Percentiles rank a stretch among this genome's conserved stretches.
Conservation (phyloP, 257 asterid genomes). For the Nemophila menziesii region DNA sequence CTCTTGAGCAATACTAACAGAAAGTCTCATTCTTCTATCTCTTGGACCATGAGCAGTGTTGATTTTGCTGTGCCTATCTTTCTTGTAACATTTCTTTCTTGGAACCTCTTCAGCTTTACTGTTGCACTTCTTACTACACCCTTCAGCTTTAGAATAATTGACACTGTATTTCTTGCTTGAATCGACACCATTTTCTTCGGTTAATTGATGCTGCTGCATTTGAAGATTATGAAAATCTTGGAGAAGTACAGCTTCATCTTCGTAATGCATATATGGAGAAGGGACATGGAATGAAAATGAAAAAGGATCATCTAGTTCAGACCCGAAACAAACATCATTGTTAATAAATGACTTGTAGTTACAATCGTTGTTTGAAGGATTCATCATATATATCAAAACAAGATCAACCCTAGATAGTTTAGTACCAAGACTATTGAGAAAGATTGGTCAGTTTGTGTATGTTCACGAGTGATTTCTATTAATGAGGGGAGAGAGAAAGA, state of each 20-base stretch:
- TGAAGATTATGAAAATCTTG: slow-evolving; percentile 23
- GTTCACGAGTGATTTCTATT: background rate
- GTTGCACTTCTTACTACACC: background rate
- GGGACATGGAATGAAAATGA: slow-evolving; percentile 18
- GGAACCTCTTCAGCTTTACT: background rate
- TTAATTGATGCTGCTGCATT: slow-evolving; percentile 7
- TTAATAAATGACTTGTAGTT: slow-evolving; percentile 16
- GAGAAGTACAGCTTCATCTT: slow-evolving; percentile 21
- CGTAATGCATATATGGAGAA: slow-evolving; percentile 26
- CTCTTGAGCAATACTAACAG: slow-evolving; percentile 40
- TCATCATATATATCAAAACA: slow-evolving; percentile 17
- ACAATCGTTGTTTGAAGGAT: slow-evolving; percentile 18
- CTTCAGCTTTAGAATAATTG: background rate
- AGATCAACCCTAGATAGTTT: background rate
- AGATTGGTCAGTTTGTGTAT: slow-evolving; percentile 6
- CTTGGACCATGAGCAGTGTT: slow-evolving; percentile 58
- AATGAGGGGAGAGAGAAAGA: background rate
- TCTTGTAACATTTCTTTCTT: slow-evolving; percentile 26
- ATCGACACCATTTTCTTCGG: slow-evolving; percentile 3
- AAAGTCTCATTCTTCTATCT: slow-evolving; percentile 65
- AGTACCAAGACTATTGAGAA: slow-evolving; percentile 8
- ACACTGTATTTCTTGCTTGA: background rate
- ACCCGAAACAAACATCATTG: slow-evolving; percentile 10
- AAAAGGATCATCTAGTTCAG: slow-evolving; percentile 9
- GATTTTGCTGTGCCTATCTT: slow-evolving; percentile 77